phyloP scores from a whole-genome alignment of 495 filamentous ascomycete species.

The Aspergillus funiculosus region DNA sequence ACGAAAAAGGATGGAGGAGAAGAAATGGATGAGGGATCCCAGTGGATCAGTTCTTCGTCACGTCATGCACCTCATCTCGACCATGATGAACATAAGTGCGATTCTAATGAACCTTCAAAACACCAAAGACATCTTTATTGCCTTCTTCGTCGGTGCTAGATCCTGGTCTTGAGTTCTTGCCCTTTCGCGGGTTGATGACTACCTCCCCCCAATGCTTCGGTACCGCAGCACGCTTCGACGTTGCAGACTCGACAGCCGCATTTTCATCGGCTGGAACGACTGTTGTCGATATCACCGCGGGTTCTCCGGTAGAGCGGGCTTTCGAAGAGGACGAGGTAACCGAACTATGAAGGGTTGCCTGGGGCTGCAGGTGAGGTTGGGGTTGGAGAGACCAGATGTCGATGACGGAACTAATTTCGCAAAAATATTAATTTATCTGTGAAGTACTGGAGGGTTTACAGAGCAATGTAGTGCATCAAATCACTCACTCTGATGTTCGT shows the following conservation, averaged over 20 bases:
- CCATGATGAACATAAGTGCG: neutral
- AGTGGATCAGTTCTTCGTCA: conserved; percentile 9
- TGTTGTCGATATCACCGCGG: conserved; percentile 20
- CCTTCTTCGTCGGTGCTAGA: conserved; percentile 21
- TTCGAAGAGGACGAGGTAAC: conserved; percentile 30
- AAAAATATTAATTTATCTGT: neutral
- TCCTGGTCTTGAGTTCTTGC: conserved; percentile 30
- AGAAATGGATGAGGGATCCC: conserved; percentile 6
- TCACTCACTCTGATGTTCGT: conserved; percentile 45
- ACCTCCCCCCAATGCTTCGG: conserved; percentile 48
- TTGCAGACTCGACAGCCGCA: neutral
- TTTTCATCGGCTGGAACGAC: conserved; percentile 19
- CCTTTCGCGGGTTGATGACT: conserved; percentile 39
- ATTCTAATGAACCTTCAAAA: conserved; percentile 33
- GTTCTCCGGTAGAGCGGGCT: conserved; percentile 17
- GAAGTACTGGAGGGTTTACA: neutral
- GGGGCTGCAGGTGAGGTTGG: conserved; percentile 44
- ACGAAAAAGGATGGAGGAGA: neutral
- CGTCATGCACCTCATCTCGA: conserved; percentile 6
- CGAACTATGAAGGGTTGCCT: conserved; percentile 37
- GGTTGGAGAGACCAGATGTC: conserved; percentile 48
- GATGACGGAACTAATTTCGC: conserved; percentile 36
- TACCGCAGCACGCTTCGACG: conserved; percentile 25
- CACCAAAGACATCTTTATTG: conserved; percentile 41
- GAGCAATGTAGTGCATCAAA: neutral